Conservation (phyloP, 2,329 filamentous ascomycete genomes). For the Harringtonia aguacate region DNA sequence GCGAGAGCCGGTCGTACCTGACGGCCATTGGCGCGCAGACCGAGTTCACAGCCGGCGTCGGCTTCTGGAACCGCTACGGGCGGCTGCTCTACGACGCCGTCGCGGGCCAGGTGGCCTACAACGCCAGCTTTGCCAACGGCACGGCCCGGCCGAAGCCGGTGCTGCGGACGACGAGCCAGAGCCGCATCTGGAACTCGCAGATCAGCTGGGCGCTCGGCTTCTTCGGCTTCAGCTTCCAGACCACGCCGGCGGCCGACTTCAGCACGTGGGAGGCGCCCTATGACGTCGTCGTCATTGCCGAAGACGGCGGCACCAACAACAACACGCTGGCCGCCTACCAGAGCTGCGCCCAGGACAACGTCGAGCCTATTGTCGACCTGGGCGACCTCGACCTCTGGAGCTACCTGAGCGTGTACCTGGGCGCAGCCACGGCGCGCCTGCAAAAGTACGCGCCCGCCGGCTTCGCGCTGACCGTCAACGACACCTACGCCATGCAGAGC, state of each 20-base stretch:
- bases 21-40: constrained; percentile 38
- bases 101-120: constrained; percentile 35
- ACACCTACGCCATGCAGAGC: constrained; percentile 40
- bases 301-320: constrained; percentile 33
- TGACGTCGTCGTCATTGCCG: constrained; percentile 38
- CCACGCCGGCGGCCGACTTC: constrained; percentile 24
- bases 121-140: constrained; percentile 30
- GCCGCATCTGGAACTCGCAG: constrained; percentile 42
- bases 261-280: constrained; percentile 28
- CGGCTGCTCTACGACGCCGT: constrained; percentile 39
- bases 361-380: constrained; percentile 20
- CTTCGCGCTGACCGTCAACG: constrained; percentile 36
- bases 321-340: constrained; percentile 42
- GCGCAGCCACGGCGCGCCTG: constrained; percentile 31
- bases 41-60: constrained; percentile 36
- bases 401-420: constrained; percentile 35
- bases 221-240: constrained; percentile 34
- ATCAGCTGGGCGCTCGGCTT: constrained; percentile 41
- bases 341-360: constrained; percentile 31
- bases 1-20: constrained; percentile 30
- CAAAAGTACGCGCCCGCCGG: constrained; percentile 33
- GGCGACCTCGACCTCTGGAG: constrained; percentile 29
- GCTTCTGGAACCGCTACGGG: constrained; percentile 44
- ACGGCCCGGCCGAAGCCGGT: constrained; percentile 36
- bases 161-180: constrained; percentile 42